Conservation (phyloP, 2,329 filamentous ascomycete genomes). For the Leptographium lundbergii region DNA sequence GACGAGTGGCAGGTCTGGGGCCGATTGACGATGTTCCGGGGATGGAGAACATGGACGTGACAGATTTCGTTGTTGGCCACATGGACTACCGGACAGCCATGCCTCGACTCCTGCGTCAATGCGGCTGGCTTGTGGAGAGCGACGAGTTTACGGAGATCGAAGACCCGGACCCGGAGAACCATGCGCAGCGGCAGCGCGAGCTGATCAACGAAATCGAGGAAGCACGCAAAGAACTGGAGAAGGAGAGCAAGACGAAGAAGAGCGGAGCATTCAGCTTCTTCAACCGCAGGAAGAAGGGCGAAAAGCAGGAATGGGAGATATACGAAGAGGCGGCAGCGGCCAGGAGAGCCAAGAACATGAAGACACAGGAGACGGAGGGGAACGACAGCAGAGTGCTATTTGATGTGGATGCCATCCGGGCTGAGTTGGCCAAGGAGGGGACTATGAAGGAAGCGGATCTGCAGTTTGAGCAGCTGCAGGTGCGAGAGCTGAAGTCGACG, state of each 20-base stretch:
- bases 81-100: conserved; percentile 95
- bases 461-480: conserved; percentile 34
- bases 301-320: conserved; percentile 88
- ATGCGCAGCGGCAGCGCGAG: conserved; percentile 75
- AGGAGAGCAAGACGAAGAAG: conserved; percentile 54
- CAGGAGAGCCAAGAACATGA: conserved; percentile 7
- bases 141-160: conserved; percentile 96
- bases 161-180: conserved; percentile 91
- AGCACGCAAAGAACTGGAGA: conserved; percentile 74
- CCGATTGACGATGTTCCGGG: conserved; percentile 64
- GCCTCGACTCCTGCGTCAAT: conserved; percentile 73
- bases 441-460: conserved; percentile 34
- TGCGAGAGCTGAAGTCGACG: conserved; percentile 77
- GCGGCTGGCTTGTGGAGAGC: conserved; percentile 82
- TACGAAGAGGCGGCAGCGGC: conserved; percentile 52
- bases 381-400: conserved; percentile 63
- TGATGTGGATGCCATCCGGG: conserved; percentile 86
- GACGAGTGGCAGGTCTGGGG: conserved; percentile 72
- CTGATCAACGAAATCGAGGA: conserved; percentile 95
- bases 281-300: conserved; percentile 63
- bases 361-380: conserved; percentile 34
- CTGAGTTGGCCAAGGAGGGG: conserved; percentile 65
- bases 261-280: conserved; percentile 60
- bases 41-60: conserved; percentile 82
- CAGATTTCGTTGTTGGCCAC: conserved; percentile 74